phyloP scores from a whole-genome alignment of 257 asterid species.

The Lithospermum erythrorhizon region DNA sequence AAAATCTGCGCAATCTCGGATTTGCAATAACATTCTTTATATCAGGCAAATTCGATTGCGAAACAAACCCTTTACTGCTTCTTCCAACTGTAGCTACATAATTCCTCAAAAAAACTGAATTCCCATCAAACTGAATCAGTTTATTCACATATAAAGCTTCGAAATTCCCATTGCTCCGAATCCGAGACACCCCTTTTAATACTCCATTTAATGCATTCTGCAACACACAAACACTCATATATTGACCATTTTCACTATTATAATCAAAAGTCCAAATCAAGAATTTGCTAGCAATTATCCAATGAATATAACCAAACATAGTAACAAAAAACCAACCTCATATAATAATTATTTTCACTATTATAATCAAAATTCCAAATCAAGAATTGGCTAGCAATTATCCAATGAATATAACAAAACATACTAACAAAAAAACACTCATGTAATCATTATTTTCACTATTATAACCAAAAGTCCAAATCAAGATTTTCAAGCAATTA shows the following conservation, averaged over 20 bases:
- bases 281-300: too few relatives aligned
- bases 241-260: too few relatives aligned
- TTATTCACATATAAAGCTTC: constrained; percentile 23
- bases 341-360: background rate
- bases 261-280: too few relatives aligned
- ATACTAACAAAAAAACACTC: too few relatives aligned
- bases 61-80: constrained; percentile 16
- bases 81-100: constrained; percentile 37
- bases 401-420: too few relatives aligned
- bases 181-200: constrained; percentile 21
- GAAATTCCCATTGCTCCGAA: constrained; percentile 20
- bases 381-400: too few relatives aligned
- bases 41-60: constrained; percentile 16
- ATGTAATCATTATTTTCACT: too few relatives aligned
- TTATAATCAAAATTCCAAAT: too few relatives aligned
- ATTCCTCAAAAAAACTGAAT: constrained; percentile 48
- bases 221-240: background rate
- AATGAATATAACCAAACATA: too few relatives aligned
- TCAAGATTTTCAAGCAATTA: too few relatives aligned
- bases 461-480: too few relatives aligned
- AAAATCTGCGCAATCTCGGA: constrained; percentile 37
- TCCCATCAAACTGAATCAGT: constrained; percentile 25
- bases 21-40: constrained; percentile 28
- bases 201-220: constrained; percentile 55
- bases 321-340: background rate